Conservation (phyloP, 1,139 yeast genomes). For the Debaryomyces fabryi region DNA sequence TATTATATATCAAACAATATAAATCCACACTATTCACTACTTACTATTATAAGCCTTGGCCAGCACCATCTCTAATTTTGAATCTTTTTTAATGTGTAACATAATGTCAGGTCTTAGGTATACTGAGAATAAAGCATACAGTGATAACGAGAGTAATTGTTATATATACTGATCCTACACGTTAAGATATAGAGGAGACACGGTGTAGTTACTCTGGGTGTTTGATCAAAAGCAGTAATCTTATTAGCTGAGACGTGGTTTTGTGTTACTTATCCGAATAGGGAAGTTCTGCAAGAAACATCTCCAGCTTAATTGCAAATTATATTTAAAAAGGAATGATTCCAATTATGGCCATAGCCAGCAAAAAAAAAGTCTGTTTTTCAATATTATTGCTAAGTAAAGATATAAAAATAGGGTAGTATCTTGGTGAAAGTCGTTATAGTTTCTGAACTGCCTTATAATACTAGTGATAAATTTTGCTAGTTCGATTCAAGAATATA, state of each 20-base stretch:
- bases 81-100: neutral
- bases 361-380: neutral
- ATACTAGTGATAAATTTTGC: neutral
- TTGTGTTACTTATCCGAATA: slow-evolving; percentile 3
- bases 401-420: neutral
- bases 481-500: neutral
- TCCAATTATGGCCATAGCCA: slow-evolving; percentile 1
- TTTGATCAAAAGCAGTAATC: slow-evolving; percentile 1
- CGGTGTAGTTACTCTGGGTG: neutral
- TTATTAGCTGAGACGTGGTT: neutral
- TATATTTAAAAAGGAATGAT: neutral
- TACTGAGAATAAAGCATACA: neutral
- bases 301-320: neutral
- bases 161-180: neutral
- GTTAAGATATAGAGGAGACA: neutral
- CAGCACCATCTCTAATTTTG: neutral
- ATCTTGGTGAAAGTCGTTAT: neutral
- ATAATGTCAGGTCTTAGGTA: too few species aligned
- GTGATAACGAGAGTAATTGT: neutral
- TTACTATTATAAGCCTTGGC: neutral
- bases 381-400: neutral
- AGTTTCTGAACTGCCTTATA: neutral
- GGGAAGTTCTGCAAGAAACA: slow-evolving; percentile 4
- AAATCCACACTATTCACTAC: neutral
- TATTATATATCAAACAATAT: neutral